A percentile compares a stretch with the other conserved stretches of the same genome.
These are phyloP conservation scores for Pseudevernia furfuracea DNA, from an alignment of 495 filamentous ascomycete species.

Conservation along the genomic window DNA sequence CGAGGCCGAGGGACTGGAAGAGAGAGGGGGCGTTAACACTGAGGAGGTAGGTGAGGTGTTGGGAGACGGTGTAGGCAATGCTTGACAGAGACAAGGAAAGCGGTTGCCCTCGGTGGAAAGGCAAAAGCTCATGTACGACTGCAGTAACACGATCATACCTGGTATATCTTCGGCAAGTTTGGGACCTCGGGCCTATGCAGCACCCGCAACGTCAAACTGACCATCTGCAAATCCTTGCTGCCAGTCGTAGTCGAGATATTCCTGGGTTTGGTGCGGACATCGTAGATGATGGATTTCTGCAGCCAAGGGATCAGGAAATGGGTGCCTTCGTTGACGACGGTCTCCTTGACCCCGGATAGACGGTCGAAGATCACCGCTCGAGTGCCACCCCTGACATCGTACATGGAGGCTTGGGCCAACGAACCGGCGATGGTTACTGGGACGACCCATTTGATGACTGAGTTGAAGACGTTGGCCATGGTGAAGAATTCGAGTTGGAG, in stretches of 20 bases:
- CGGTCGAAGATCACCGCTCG: slow-evolving; percentile 98
- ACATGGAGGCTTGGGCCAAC: slow-evolving; percentile 68
- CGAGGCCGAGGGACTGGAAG: slow-evolving; percentile 66
- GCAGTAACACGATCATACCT: slow-evolving; percentile 50
- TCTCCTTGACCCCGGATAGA: slow-evolving; percentile 82
- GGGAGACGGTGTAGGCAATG: neutral
- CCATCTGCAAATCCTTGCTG: slow-evolving; percentile 99
- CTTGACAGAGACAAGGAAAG: neutral
- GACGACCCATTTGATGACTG: slow-evolving; percentile 62
- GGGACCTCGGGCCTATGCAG: slow-evolving; percentile 91
- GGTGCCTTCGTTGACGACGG: slow-evolving; percentile 89
- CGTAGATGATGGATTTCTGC: slow-evolving; percentile 89
- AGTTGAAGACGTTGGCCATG: slow-evolving; percentile 56
- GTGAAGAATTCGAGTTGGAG: slow-evolving; percentile 20
- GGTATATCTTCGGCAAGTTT: slow-evolving; percentile 93
- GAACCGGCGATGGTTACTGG: slow-evolving; percentile 58
- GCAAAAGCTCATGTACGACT: neutral
- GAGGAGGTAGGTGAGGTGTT: slow-evolving; percentile 1
- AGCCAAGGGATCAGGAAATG: slow-evolving; percentile 96
- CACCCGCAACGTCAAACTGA: slow-evolving; percentile 93
- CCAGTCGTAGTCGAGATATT: slow-evolving; percentile 98
- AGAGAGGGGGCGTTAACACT: slow-evolving; percentile 27
- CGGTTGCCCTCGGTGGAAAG: neutral
- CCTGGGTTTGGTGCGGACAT: slow-evolving; percentile 93
- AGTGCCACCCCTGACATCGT: slow-evolving; percentile 92